phyloP scores from a whole-genome alignment of 495 filamentous ascomycete genomes.

The Penicillium paxilli region DNA sequence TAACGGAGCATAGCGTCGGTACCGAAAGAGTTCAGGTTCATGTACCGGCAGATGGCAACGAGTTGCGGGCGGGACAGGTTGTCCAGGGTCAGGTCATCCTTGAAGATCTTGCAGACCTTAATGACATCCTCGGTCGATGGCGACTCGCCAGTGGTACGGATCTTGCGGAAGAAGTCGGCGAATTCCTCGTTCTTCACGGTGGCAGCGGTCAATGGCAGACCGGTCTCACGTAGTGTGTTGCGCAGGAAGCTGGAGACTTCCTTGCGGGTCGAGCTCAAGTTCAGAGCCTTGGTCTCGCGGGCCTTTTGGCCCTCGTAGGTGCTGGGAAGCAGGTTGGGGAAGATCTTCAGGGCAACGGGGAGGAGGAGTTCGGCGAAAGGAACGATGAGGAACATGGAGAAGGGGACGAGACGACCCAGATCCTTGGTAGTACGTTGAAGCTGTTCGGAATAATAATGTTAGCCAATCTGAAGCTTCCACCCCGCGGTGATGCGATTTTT shows the following conservation, averaged over 20 bases:
- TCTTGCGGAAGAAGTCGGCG: constrained; percentile 95
- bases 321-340: constrained; percentile 95
- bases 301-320: constrained; percentile 92
- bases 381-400: constrained; percentile 95
- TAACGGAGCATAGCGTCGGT: constrained; percentile 98
- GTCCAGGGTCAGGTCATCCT: constrained; percentile 96
- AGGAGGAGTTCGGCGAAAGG: constrained; percentile 96
- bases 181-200: constrained; percentile 94
- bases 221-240: constrained; percentile 87
- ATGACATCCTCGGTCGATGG: constrained; percentile 91
- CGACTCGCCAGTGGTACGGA: constrained; percentile 84
- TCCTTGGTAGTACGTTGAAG: constrained; percentile 91
- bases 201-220: constrained; percentile 79
- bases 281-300: constrained; percentile 83
- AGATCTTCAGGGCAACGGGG: constrained; percentile 87
- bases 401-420: constrained; percentile 88
- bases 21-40: constrained; percentile 96
- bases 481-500: background rate
- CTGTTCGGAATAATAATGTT: constrained; percentile 33
- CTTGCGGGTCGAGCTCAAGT: constrained; percentile 81
- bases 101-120: constrained; percentile 99
- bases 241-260: constrained; percentile 92
- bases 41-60: constrained; percentile 96
- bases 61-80: constrained; percentile 94
- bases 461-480: constrained; percentile 8